phyloP scores from a whole-genome alignment of 1,284 basidiomycete genomes.

The Gomphus bonarii region DNA sequence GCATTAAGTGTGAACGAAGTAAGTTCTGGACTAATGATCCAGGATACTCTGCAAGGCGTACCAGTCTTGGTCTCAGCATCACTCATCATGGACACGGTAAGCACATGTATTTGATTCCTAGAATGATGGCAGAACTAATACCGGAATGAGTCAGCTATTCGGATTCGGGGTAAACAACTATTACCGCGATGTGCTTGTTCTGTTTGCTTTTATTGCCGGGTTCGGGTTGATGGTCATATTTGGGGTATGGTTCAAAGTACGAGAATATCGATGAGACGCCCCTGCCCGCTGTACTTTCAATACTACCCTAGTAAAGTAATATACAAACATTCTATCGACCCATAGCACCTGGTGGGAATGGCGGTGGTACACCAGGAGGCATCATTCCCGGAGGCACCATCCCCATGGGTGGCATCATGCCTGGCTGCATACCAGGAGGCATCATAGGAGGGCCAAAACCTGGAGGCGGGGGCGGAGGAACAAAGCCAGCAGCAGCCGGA shows the following conservation, averaged over 20 bases:
- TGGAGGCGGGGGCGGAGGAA: constrained; percentile 43
- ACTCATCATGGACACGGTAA: constrained; percentile 73
- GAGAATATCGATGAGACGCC: constrained; percentile 49
- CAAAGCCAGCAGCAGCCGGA: constrained; percentile 30
- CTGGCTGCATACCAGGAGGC: constrained; percentile 12
- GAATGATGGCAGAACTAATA: neutral
- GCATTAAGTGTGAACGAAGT: constrained; percentile 86
- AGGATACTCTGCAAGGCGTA: constrained; percentile 72
- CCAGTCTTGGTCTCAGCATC: constrained; percentile 68
- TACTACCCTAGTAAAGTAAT: neutral
- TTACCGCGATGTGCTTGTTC: constrained; percentile 75
- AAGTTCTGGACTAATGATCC: constrained; percentile 71
- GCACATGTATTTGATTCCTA: constrained; percentile 20
- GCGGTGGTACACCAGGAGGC: constrained; percentile 12
- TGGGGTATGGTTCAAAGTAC: constrained; percentile 63
- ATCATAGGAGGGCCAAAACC: constrained; percentile 36
- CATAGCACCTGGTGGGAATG: constrained; percentile 6
- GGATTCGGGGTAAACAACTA: constrained; percentile 72
- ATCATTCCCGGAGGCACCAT: constrained; percentile 19
- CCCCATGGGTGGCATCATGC: constrained; percentile 10
- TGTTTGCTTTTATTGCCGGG: constrained; percentile 76
- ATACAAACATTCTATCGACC: constrained; percentile 4
- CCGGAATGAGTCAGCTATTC: constrained; percentile 45
- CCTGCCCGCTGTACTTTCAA: neutral
- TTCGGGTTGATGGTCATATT: constrained; percentile 60